These are phyloP conservation scores for Xylaria sp. DNA, from an alignment of 2,329 filamentous ascomycete species.

Conservation along the genomic window DNA sequence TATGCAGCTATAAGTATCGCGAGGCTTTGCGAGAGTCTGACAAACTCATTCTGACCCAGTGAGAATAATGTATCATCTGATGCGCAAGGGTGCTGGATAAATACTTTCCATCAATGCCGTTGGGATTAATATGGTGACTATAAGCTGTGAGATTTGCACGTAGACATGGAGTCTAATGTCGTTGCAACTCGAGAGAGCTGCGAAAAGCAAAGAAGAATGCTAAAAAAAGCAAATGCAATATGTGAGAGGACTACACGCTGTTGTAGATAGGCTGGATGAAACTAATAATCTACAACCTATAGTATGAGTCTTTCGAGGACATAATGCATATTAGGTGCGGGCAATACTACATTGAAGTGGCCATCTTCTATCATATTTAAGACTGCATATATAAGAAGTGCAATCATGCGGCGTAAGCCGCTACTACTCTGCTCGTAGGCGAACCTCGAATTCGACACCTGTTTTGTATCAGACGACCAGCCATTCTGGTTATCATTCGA, in stretches of 20 bases:
- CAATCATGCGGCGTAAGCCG: too few species aligned
- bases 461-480: not conserved
- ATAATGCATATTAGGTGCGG: not conserved
- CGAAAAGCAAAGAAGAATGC: not conserved
- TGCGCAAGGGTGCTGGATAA: not conserved
- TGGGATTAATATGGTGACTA: too few species aligned
- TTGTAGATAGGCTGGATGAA: not conserved
- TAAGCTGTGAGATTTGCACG: too few species aligned
- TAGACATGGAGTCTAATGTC: too few species aligned
- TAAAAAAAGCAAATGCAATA: not conserved
- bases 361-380: too few species aligned
- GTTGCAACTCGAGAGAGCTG: not conserved
- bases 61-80: not conserved
- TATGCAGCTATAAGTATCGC: too few species aligned
- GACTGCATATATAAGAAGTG: too few species aligned
- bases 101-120: not conserved
- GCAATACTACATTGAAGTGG: not conserved
- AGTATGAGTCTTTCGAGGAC: not conserved
- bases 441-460: not conserved
- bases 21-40: too few species aligned
- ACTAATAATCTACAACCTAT: not conserved
- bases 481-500: slow-evolving; percentile 7
- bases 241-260: not conserved
- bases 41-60: not conserved
- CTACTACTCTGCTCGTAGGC: not conserved